Evolutionary conservation across 495 filamentous ascomycete species (phyloP).

Genomic region (Aspergillus bertholletiae): DNA sequence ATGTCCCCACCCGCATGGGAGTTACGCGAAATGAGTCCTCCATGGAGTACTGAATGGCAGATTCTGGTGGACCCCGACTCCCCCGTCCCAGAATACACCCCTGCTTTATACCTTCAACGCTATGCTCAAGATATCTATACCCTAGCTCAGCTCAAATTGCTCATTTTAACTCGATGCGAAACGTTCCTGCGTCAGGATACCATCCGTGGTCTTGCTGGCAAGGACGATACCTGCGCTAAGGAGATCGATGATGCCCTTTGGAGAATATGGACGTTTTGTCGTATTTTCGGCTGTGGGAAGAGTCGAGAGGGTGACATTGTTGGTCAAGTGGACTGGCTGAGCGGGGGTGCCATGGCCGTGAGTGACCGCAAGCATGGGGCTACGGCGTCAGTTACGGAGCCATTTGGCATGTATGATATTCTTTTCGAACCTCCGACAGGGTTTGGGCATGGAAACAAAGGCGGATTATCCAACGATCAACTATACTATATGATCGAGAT

Average conservation of each 20-base stretch:
- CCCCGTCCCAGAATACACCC: constrained; percentile 55
- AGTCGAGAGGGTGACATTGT: constrained; percentile 57
- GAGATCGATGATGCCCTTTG: constrained; percentile 65
- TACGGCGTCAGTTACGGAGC: constrained; percentile 35
- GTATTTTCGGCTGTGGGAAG: constrained; percentile 59
- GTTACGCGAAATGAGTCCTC: constrained; percentile 59
- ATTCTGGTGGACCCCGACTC: constrained; percentile 39
- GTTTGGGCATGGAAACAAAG: constrained; percentile 57
- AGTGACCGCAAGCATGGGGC: constrained; percentile 23
- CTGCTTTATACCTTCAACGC: constrained; percentile 51
- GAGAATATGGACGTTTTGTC: constrained; percentile 70
- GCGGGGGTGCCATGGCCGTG: constrained; percentile 51
- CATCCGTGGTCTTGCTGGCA: constrained; percentile 49
- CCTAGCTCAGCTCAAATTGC: constrained; percentile 55
- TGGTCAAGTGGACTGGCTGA: constrained; percentile 65
- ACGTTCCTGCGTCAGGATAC: constrained; percentile 58
- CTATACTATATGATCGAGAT: constrained; percentile 66
- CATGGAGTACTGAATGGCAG: constrained; percentile 45
- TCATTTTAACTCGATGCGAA: constrained; percentile 57
- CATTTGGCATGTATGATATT: constrained; percentile 50
- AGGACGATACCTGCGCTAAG: constrained; percentile 44
- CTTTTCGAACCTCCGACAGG: constrained; percentile 54
- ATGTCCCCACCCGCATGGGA: constrained; percentile 66
- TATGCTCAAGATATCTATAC: constrained; percentile 57
- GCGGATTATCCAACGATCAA: constrained; percentile 52